Evolutionary conservation across 2,329 filamentous ascomycete genomes (phyloP).

Genomic region (Dissoconium aciculare): DNA sequence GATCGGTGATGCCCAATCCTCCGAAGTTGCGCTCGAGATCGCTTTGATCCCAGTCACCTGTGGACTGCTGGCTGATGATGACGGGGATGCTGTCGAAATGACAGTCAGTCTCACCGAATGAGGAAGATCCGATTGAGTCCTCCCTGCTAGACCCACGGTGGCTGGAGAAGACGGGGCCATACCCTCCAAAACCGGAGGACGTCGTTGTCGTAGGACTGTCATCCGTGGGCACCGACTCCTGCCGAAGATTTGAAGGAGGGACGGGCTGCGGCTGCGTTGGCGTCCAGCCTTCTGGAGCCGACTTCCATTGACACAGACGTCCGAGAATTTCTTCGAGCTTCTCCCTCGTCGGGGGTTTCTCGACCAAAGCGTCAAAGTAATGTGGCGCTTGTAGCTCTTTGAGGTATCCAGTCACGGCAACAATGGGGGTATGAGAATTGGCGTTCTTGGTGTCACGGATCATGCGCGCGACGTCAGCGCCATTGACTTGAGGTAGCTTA

Average conservation of each 20-base stretch:
- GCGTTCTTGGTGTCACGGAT: conserved; percentile 91
- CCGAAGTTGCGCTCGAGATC: conserved; percentile 36
- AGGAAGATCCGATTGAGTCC: conserved; percentile 75
- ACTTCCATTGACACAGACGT: conserved; percentile 84
- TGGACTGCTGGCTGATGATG: conserved; percentile 54
- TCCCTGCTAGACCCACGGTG: conserved; percentile 58
- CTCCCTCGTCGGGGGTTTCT: conserved; percentile 87
- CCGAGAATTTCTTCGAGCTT: conserved; percentile 82
- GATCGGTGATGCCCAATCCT: conserved; percentile 54
- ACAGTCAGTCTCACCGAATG: conserved; percentile 75
- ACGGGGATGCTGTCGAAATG: conserved; percentile 65
- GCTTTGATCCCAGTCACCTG: conserved; percentile 59
- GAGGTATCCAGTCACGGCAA: conserved; percentile 93
- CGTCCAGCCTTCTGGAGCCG: conserved; percentile 48
- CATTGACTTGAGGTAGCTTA: conserved; percentile 86
- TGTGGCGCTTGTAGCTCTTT: conserved; percentile 91
- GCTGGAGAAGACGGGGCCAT: conserved; percentile 30
- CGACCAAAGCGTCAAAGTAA: conserved; percentile 87
- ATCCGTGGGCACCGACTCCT: conserved; percentile 48
- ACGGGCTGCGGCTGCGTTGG: conserved; percentile 31
- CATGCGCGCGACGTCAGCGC: conserved; percentile 92
- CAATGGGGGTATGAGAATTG: conserved; percentile 86
- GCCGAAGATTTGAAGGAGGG: conserved; percentile 47
- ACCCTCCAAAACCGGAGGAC: conserved; percentile 52
- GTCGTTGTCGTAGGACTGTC: conserved; percentile 74